These are phyloP conservation scores for Aquanectria penicillioides DNA, from an alignment of 2,329 filamentous ascomycete genomes.

Conservation along the genomic window DNA sequence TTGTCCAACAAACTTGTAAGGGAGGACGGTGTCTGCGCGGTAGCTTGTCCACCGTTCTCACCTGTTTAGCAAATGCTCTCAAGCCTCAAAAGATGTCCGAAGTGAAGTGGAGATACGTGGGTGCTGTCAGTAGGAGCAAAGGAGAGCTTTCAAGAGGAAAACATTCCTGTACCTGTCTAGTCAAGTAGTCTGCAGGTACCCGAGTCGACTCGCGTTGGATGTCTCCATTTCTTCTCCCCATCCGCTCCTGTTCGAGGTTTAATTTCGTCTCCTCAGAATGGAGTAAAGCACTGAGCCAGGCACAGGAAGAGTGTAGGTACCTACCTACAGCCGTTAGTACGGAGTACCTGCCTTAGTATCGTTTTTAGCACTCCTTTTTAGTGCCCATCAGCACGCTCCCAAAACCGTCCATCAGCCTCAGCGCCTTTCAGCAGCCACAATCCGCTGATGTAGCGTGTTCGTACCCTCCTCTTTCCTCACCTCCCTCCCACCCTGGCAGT, in stretches of 20 bases:
- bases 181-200: too few relatives aligned
- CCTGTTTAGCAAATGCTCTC: not conserved
- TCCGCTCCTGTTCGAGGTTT: slow-evolving; percentile 18
- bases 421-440: not conserved
- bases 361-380: slow-evolving; percentile 2
- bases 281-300: not conserved
- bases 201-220: not conserved
- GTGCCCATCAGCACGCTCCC: slow-evolving; percentile 17
- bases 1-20: not conserved
- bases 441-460: not conserved
- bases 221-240: slow-evolving; percentile 9
- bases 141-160: too few relatives aligned
- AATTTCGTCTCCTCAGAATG: slow-evolving; percentile 38
- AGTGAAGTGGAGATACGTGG: too few relatives aligned
- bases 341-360: slow-evolving; percentile 39
- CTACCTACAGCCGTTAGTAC: not conserved
- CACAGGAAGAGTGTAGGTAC: not conserved
- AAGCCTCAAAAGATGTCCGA: not conserved
- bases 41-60: too few relatives aligned
- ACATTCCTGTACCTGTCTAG: too few relatives aligned
- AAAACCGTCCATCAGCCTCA: slow-evolving; percentile 7
- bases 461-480: not conserved
- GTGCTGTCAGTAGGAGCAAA: too few relatives aligned
- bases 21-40: too few relatives aligned
- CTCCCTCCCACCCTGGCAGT: slow-evolving; percentile 18